phyloP scores from a whole-genome alignment of 176 grass and related monocot genomes.

The Raddia distichophylla region DNA sequence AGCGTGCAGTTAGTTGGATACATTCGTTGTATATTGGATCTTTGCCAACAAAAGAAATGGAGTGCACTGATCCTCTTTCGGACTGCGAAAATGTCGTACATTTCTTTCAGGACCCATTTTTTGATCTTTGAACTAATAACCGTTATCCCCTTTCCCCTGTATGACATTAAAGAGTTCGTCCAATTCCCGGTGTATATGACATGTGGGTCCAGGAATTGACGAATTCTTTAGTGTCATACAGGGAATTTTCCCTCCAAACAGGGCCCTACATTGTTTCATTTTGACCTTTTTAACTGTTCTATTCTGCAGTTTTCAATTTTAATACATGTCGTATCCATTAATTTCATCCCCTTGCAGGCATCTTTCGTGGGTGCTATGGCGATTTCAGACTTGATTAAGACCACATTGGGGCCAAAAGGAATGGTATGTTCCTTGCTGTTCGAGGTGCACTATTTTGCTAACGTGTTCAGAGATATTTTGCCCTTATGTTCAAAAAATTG shows the following conservation, averaged over 20 bases:
- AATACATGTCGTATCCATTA: not conserved
- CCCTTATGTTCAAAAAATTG: too few species aligned
- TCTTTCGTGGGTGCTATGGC: constrained; percentile 92
- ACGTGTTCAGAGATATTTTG: not conserved
- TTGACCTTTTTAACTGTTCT: not conserved
- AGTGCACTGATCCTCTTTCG: not conserved
- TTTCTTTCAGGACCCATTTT: not conserved
- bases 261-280: too few species aligned
- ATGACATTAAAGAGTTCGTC: too few species aligned
- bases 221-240: too few species aligned
- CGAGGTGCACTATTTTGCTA: not conserved
- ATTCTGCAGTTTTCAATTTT: not conserved
- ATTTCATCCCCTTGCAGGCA: constrained; percentile 45
- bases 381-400: constrained; percentile 79
- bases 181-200: too few species aligned
- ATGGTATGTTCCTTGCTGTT: constrained; percentile 55
- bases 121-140: too few species aligned
- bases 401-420: constrained; percentile 94
- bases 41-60: not conserved
- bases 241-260: too few species aligned
- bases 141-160: too few species aligned
- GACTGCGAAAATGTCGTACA: not conserved
- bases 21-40: too few species aligned
- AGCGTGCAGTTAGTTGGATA: not conserved
- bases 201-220: too few species aligned